Base-by-base conservation (phyloP, 208 protist species). In the Leishmania lainsoni region DNA sequence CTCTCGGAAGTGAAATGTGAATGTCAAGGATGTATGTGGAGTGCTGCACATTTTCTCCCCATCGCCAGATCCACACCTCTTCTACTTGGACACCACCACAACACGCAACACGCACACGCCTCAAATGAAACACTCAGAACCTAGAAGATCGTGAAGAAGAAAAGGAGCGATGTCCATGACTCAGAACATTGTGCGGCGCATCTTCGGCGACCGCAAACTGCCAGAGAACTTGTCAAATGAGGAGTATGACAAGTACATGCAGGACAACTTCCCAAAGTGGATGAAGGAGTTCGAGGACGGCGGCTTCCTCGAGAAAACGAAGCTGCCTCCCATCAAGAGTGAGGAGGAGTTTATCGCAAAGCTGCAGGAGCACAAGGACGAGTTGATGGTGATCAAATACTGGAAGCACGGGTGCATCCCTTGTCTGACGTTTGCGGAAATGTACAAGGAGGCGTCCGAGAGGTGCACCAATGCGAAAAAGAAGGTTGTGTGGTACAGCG, bases 351-450 rank as follows among this genome's bases (percentile, higher is more conserved):
- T 98, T 12, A 79, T 98, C 12, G 69, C 87, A n/a, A 97, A 96
- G 74, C 89, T 98, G 29, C 83, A 92, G 77, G 84, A 97, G 84
- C 94, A 98, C 87, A 91, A 92, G 76, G 78, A 97, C 80, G 94
- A 98, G 75, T 78, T 98, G 39, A 88, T 98, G 86, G 94, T 98
- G 58, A 89, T 98, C 76, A 98, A 98, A 79, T 98, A 90, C 78
- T 98, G 96, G 95, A 98, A 98, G 82, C 92, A 97, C 72, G 91
- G 94, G 54, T 98, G 96, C 83, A 94, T 98, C 81, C 96, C 96
- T 20, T 98, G 96, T 83, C 78, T 98, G 29, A 90, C 93, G 2
- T 91, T 97, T 39, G 93, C 96, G 2, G 95, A 98, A 82, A 98
- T 98, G 96, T 97, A 96, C 86, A 98, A 98, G 84, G 86, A 89